Percentiles rank a stretch among this genome's conserved stretches.
Conservation (phyloP, 768 basidiomycete genomes). For the Agaricus sinodeliciosus region DNA sequence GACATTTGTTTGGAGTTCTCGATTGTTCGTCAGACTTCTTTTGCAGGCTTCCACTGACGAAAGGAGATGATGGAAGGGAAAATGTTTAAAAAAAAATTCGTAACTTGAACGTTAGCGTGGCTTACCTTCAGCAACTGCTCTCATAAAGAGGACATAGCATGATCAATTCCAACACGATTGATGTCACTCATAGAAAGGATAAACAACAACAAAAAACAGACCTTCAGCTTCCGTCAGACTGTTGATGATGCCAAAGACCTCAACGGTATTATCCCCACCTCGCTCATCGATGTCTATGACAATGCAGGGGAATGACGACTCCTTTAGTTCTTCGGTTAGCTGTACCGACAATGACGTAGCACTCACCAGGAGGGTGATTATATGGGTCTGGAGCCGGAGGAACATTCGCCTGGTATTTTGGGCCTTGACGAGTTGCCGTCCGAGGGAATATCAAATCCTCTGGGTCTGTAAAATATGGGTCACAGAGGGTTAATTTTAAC, state of each 20-base stretch:
- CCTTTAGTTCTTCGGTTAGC: background rate
- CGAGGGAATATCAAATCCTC: constrained; percentile 97
- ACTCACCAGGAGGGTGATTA: constrained; percentile 32
- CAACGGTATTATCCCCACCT: constrained; percentile 67
- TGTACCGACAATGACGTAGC: background rate
- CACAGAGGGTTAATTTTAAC: constrained; percentile 13
- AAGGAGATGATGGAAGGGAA: background rate
- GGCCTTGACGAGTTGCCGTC: constrained; percentile 83
- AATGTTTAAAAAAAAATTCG: background rate
- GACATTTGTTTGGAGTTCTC: constrained; percentile 50
- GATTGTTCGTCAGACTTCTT: constrained; percentile 44
- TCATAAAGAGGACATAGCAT: constrained; percentile 7
- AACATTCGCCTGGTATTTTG: constrained; percentile 74
- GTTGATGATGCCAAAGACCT: constrained; percentile 61
- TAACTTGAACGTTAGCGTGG: background rate
- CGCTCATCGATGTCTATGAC: constrained; percentile 52
- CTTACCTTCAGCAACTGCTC: constrained; percentile 53
- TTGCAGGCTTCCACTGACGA: constrained; percentile 62
- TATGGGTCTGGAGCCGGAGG: constrained; percentile 38
- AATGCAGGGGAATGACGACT: constrained; percentile 11
- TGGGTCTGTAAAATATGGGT: constrained; percentile 53
- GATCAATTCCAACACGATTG: constrained; percentile 15
- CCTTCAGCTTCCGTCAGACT: constrained; percentile 63
- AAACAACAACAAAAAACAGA: constrained; percentile 28
- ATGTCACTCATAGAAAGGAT: constrained; percentile 13